Evolutionary conservation across 2,329 filamentous ascomycete species (phyloP), one percentile per base, ranked within the genome.

Genomic region (Aspergillus pseudoterreus): DNA sequence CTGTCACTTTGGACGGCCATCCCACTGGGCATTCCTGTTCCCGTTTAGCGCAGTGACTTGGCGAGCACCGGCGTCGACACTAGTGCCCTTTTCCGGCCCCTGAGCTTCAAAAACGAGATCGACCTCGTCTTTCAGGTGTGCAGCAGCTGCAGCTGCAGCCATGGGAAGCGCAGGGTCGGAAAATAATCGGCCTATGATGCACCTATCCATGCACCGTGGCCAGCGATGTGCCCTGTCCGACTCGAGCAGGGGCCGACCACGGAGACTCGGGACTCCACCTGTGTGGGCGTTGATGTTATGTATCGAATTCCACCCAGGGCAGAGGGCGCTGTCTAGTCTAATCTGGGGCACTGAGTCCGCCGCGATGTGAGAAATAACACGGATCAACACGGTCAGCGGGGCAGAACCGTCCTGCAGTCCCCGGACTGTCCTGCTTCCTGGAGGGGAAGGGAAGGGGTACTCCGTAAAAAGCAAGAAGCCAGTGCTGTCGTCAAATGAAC

Each of bases 301-400:
- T 48, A 44, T 48, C 45, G 17, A 47, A 44, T 38, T 39, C 17
- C 21, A 10, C 38, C 32, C 33, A 35, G n/a, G 17, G 12, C 6
- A 22, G 12, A 36, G n/a, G 36, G 33, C 33, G 35, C 14, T 38
- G 35, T 38, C 15, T 4, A 38, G 17, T 15, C 10, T 22, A 22
- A 22, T 22, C 5, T 35, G 27, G 44, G 44, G 42, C 38, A 38
- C n/a, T 32, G 27, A 14, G 9, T 5, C 24, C 12, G 39, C 47
- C 44, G 45, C 44, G 32, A 51, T 41, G 39, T 52, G 54, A 56
- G 51, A 41, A 49, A 43, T 51, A 6, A 27, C 44, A 54, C 49
- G 44, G 52, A 54, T 53, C 54, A 54, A 51, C 54, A 21, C 36
- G 30, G 38, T 17, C 27, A 24, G 54, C 47, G 54, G 54, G 48